Evolutionary conservation across 768 basidiomycete species (phyloP).

Genomic region (Phanerochaete sordida): DNA sequence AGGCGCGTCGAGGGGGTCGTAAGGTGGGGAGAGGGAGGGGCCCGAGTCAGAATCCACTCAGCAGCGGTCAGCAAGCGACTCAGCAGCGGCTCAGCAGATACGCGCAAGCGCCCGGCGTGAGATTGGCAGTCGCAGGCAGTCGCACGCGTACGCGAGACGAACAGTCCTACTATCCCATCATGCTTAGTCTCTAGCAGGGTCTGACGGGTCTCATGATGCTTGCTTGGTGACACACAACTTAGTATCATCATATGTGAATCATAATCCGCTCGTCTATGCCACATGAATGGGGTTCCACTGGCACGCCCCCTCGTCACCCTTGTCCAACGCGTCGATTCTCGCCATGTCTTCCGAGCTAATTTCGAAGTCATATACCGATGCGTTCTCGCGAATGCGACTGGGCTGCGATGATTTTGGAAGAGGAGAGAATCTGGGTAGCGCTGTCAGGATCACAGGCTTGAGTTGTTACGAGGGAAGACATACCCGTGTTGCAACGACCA

Average conservation of each 20-base stretch:
- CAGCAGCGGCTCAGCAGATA: no score
- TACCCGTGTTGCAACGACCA: constrained; percentile 89
- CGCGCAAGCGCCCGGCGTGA: no score
- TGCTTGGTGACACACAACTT: no score
- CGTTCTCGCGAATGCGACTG: constrained; percentile 68
- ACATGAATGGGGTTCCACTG: constrained; percentile 83
- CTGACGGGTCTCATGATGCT: no score
- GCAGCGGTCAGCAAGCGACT: no score
- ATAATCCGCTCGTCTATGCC: constrained; percentile 6
- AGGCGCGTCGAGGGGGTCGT: no score
- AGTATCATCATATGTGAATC: not conserved
- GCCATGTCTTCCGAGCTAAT: constrained; percentile 63
- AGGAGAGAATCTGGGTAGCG: constrained; percentile 61
- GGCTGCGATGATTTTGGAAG: constrained; percentile 80
- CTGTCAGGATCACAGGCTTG: not conserved
- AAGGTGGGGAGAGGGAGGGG: no score
- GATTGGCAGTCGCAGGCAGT: no score
- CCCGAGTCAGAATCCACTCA: no score
- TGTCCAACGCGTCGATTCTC: constrained; percentile 64
- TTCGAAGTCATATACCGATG: constrained; percentile 73
- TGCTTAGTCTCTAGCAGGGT: no score
- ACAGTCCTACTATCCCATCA: no score
- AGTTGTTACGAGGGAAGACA: constrained; percentile 1
- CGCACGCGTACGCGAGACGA: no score
- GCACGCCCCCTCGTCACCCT: constrained; percentile 67